Conservation (phyloP, 2,329 filamentous ascomycete species). For the Diaporthe eres region DNA sequence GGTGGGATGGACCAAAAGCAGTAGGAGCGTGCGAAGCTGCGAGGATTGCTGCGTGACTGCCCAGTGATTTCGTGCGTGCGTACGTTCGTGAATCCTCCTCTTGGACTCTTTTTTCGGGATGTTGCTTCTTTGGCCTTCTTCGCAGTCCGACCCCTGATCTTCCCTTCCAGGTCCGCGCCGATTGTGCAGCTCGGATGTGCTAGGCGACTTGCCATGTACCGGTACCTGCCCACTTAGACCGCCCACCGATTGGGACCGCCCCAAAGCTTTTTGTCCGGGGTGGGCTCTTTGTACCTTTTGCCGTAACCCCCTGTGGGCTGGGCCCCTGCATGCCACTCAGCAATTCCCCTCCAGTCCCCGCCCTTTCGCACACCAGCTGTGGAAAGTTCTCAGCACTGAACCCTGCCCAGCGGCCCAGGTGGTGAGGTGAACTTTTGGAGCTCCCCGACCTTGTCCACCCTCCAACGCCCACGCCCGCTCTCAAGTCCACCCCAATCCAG, state of each 20-base stretch:
- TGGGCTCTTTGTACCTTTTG: constrained; percentile 32
- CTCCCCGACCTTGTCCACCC: constrained; percentile 36
- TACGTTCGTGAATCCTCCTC: constrained; percentile 4
- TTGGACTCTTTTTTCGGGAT: not conserved
- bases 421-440: constrained; percentile 40
- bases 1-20: not conserved
- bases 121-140: constrained; percentile 17
- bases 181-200: constrained; percentile 20
- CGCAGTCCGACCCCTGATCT: constrained; percentile 27
- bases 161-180: constrained; percentile 7
- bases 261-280: constrained; percentile 41
- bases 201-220: constrained; percentile 31
- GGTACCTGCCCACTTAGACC: constrained; percentile 32
- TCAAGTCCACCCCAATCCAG: constrained; percentile 32
- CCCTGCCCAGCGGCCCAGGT: constrained; percentile 20
- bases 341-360: constrained; percentile 39
- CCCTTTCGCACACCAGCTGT: constrained; percentile 25
- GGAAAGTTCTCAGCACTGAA: constrained; percentile 31
- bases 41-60: not conserved
- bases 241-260: constrained; percentile 41
- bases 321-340: constrained; percentile 39
- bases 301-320: constrained; percentile 14
- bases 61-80: not conserved
- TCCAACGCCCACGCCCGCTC: constrained; percentile 36
- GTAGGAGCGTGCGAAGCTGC: not conserved